These are phyloP conservation scores for Russula olivacea DNA, from an alignment of 768 basidiomycete genomes.

Conservation along the genomic window DNA sequence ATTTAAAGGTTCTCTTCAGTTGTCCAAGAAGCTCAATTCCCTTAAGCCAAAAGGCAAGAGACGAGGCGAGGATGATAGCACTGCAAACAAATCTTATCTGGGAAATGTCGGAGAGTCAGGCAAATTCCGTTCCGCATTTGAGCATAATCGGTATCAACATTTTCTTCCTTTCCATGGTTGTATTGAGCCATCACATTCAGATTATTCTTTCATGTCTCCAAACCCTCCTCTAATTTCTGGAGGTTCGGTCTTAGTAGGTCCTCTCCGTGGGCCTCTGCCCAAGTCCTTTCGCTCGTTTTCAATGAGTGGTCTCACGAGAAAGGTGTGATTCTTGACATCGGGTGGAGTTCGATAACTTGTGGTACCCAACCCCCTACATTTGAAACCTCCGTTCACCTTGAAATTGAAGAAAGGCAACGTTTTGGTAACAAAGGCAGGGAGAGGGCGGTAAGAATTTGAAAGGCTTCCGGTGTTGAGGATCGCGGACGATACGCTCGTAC, in stretches of 20 bases:
- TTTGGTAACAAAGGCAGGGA: conserved; percentile 17
- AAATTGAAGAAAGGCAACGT: conserved; percentile 9
- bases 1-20: conserved; percentile 4
- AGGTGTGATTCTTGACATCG: conserved; percentile 21
- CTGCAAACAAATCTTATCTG: conserved; percentile 18
- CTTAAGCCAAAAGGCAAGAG: conserved; percentile 17
- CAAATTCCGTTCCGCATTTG: conserved; percentile 16
- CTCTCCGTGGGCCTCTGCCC: conserved; percentile 3
- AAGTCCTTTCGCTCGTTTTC: conserved; percentile 17
- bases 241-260: conserved; percentile 18
- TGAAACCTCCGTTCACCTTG: conserved; percentile 13
- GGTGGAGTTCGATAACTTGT: conserved; percentile 16
- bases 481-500: background rate
- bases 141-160: conserved; percentile 20
- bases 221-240: conserved; percentile 9
- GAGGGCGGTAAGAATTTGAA: conserved; percentile 11
- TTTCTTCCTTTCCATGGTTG: background rate
- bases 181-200: conserved; percentile 6
- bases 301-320: conserved; percentile 21
- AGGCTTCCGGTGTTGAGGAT: background rate
- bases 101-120: conserved; percentile 7
- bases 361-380: conserved; percentile 11
- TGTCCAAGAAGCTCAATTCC: conserved; percentile 14
- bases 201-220: conserved; percentile 13
- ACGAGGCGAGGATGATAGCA: conserved; percentile 17